Evolutionary conservation across 164 flowering plant genomes (phyloP).

Genomic region (Piper betle): DNA sequence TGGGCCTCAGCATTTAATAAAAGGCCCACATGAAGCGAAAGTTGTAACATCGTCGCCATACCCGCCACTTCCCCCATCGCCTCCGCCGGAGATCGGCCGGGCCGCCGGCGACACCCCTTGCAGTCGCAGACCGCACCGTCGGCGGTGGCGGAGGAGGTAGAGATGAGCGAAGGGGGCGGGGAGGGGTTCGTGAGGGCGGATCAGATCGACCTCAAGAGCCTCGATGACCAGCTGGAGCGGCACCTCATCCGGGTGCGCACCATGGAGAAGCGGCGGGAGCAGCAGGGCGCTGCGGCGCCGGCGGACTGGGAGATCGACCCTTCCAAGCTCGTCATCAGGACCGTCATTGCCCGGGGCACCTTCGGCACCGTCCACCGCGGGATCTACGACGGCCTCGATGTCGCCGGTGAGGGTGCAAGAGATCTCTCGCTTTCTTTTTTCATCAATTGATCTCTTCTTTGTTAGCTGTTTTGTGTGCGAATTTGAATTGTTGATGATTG

Average conservation of each 20-base stretch:
- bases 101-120: no score
- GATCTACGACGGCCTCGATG: constrained; percentile 22
- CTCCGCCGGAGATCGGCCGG: background rate
- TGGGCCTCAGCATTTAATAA: no score
- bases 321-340: constrained; percentile 35
- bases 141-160: constrained; percentile 1
- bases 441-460: no score
- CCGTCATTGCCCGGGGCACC: constrained; percentile 25
- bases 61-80: background rate
- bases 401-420: constrained; percentile 14
- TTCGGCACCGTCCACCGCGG: constrained; percentile 31
- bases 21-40: no score
- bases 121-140: background rate
- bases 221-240: constrained; percentile 88
- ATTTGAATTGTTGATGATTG: no score
- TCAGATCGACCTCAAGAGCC: constrained; percentile 89
- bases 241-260: constrained; percentile 62
- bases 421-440: background rate
- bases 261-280: constrained; percentile 47
- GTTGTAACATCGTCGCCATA: background rate
- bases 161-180: constrained; percentile 54
- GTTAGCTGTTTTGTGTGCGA: no score
- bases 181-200: constrained; percentile 91
- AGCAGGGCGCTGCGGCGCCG: constrained; percentile 5
- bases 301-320: constrained; percentile 70